Percentiles rank a stretch among this genome's conserved stretches.
These are phyloP conservation scores for Eutrema heterophyllum DNA, from an alignment of 345 rosid species.

Conservation along the genomic window DNA sequence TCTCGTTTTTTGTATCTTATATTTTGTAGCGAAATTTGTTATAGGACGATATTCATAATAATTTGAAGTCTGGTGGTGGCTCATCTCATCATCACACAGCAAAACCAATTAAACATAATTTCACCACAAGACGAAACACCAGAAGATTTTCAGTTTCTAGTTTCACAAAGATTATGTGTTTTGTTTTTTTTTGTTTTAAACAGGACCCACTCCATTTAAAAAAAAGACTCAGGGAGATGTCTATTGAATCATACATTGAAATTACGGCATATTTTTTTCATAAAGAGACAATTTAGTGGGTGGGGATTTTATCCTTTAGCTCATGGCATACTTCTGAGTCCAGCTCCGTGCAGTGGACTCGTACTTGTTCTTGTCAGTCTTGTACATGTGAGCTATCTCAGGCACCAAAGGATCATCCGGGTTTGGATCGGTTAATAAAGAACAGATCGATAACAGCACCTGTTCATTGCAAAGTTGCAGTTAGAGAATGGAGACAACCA, in stretches of 20 bases:
- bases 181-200: not conserved
- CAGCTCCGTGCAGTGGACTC: conserved; percentile 98
- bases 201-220: conserved; percentile 22
- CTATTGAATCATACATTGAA: conserved; percentile 37
- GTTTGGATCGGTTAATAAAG: conserved; percentile 90
- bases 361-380: conserved; percentile 84
- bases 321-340: conserved; percentile 99
- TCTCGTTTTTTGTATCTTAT: no score
- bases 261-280: conserved; percentile 2
- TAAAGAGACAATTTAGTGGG: conserved; percentile 24
- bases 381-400: conserved; percentile 96
- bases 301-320: conserved; percentile 29
- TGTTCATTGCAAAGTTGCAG: conserved; percentile 12
- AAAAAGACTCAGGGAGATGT: conserved; percentile 18
- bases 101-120: conserved; percentile 17
- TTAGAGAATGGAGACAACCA: not conserved
- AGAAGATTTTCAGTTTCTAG: conserved; percentile 20
- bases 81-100: not conserved
- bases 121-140: conserved; percentile 14
- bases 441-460: conserved; percentile 94
- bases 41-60: no score
- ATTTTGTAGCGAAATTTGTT: no score
- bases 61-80: no score
- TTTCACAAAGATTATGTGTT: conserved; percentile 29
- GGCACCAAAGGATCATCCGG: conserved; percentile 98